Percentiles rank a stretch among this genome's conserved stretches.
Evolutionary conservation across 2,329 filamentous ascomycete genomes (phyloP).

Genomic region (Claviceps fusiformis): DNA sequence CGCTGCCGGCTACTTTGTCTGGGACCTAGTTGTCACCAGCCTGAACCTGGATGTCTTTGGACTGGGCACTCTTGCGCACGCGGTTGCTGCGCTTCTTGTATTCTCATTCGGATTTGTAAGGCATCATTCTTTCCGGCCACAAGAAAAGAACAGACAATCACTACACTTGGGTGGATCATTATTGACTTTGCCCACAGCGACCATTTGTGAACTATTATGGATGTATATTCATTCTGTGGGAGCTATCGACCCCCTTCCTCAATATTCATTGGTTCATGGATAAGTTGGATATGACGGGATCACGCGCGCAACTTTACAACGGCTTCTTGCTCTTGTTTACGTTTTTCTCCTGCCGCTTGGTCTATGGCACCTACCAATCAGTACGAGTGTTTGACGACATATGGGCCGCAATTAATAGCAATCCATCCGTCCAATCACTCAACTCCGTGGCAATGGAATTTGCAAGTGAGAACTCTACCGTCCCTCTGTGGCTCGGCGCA

Average conservation of each 20-base stretch:
- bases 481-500: constrained; percentile 57
- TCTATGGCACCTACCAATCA: constrained; percentile 66
- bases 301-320: constrained; percentile 61
- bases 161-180: background rate
- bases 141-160: background rate
- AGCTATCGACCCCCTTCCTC: constrained; percentile 71
- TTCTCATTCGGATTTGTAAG: constrained; percentile 71
- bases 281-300: constrained; percentile 69
- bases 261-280: constrained; percentile 91
- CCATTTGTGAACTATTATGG: constrained; percentile 79
- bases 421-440: constrained; percentile 19
- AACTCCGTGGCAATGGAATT: constrained; percentile 24
- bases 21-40: constrained; percentile 62
- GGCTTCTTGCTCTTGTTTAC: constrained; percentile 57
- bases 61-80: constrained; percentile 64
- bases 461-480: constrained; percentile 30
- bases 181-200: constrained; percentile 34
- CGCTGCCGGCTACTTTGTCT: constrained; percentile 71
- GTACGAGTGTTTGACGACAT: constrained; percentile 58
- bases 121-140: constrained; percentile 9
- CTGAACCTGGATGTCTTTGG: constrained; percentile 60
- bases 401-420: constrained; percentile 34
- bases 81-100: constrained; percentile 57
- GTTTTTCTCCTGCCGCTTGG: constrained; percentile 64
- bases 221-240: constrained; percentile 71